Evolutionary conservation across 2,329 filamentous ascomycete species (phyloP), one percentile per base, ranked within the genome.

Genomic region (Arthrobotrys musiformis): DNA sequence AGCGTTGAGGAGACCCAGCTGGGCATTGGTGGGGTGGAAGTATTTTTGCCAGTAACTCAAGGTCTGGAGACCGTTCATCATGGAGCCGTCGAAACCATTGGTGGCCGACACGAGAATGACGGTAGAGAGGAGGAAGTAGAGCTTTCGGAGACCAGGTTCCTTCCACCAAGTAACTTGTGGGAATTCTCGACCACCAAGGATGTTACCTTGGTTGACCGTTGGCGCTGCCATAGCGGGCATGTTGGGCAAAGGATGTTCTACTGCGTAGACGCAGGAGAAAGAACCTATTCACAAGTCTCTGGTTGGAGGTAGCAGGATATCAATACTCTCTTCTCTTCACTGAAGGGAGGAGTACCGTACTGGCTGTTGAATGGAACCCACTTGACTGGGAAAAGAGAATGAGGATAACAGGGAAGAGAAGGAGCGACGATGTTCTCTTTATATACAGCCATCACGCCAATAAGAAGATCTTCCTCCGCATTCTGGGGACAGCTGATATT

Each of bases 1-100:
- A 58, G 83, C 84, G 58, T 85, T 84, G 28, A 86, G 81, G 26
- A 86, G 82, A 77, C 85, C 85, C 48, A 85, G 82, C 35, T 83
- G 81, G 1, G 73, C 50, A 30, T 52, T 52, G 26, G 60, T 66
- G 17, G 73, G 73, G 11, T 70, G 48, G 73, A 84, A 81, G 9
- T 81, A 85, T 2, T 81, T 74, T 70, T 84, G 79, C 86, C 86
- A 87, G 48, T 84, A 81, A 0, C 79, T 67, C 68, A 88, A 83
- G 3, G 85, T 83, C 78, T 86, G 85, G 24, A 86, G 80, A 76
- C 85, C 85, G 67, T 86, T 86, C 82, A 86, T 84, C 80, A 86
- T 82, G 9, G 84, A 85, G 24, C 84, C 84, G 64, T 85, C 85
- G 69, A 84, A 86, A 11, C 84, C 85, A 77, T 81, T 80, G 5